Evolutionary conservation across 1,139 yeast species (phyloP), one percentile per base, ranked within the genome.

Genomic region (Saccharomyces uvarum): DNA sequence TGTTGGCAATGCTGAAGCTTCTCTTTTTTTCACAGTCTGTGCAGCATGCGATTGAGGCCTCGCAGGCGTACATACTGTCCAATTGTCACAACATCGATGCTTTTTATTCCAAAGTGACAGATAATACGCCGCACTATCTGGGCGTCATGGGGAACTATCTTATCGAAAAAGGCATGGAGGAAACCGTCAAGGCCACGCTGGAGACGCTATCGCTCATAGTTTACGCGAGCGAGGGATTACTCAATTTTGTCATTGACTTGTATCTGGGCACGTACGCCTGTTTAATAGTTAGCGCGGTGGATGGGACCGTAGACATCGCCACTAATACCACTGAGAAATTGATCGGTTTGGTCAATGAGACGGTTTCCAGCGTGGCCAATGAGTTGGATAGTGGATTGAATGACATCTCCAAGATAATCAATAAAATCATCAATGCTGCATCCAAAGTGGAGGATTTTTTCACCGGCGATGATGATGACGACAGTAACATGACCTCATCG

Each of bases 191-290:
- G 2, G 81, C 77, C 0, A 69, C 81, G 4, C 62, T 77, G 27
- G 63, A 70, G 2, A 62, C 76, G 1, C 54, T 81, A 33, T 65
- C 74, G 2, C 58, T 83, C 41, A 61, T 81, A 14, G 67, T 88
- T 0, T 76, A 80, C 0, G 84, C 84, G 0, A 73, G 84, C 13
- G 84, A 87, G 61, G 76, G 78, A 49, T 60, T 90, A 41, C 68
- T 88, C 0, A 64, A 81, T 9, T 90, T 93, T 65, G 75, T 82
- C 26, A 71, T 93, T 16, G 90, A 88, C 47, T 64, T 91, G 59
- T 79, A 86, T 52, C 71, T 90, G 7, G 98, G 97, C 0, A 91
- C 98, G 0, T 88, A 87, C 69, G 83, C 88, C 0, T 93, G 99
- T 70, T 73, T 93, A 26, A 69, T 89, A 6, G 82, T 87, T 0